phyloP scores from a whole-genome alignment of 495 filamentous ascomycete genomes.

The Neurospora cerealis region DNA sequence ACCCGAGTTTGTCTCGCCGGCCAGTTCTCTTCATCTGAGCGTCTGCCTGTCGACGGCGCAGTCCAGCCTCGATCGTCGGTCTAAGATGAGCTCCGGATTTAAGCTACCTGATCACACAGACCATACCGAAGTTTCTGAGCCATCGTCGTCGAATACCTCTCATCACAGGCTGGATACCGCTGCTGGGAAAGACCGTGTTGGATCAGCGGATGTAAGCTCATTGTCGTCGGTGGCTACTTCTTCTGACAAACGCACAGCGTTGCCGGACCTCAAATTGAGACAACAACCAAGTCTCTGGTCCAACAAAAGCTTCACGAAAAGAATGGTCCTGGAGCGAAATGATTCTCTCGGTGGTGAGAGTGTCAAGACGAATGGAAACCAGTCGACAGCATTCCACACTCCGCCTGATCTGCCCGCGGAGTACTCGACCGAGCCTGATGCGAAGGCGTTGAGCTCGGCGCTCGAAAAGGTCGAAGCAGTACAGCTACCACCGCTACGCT shows the following conservation, averaged over 20 bases:
- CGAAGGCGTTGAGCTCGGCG: not conserved
- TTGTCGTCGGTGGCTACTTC: not conserved
- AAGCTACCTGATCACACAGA: not conserved
- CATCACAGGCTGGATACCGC: not conserved
- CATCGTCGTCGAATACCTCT: not conserved
- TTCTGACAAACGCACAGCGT: not conserved
- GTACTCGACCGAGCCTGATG: not conserved
- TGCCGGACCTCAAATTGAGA: not conserved
- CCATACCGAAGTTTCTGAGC: not conserved
- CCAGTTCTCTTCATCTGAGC: not conserved
- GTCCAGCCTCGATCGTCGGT: not conserved
- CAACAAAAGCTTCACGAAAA: not conserved
- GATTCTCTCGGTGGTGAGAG: not conserved
- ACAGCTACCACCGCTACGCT: not conserved
- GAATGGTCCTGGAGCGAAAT: not conserved
- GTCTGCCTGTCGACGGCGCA: not conserved
- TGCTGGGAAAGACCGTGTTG: not conserved
- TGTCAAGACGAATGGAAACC: not conserved
- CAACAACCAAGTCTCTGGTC: not conserved
- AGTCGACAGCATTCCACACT: not conserved
- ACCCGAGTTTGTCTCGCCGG: not conserved
- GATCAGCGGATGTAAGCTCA: not conserved
- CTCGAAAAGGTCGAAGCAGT: not conserved
- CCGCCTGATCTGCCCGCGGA: not conserved
- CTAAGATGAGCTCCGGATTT: not conserved